Evolutionary conservation across 495 filamentous ascomycete species (phyloP).

Genomic region (Aspergillus ostianus): DNA sequence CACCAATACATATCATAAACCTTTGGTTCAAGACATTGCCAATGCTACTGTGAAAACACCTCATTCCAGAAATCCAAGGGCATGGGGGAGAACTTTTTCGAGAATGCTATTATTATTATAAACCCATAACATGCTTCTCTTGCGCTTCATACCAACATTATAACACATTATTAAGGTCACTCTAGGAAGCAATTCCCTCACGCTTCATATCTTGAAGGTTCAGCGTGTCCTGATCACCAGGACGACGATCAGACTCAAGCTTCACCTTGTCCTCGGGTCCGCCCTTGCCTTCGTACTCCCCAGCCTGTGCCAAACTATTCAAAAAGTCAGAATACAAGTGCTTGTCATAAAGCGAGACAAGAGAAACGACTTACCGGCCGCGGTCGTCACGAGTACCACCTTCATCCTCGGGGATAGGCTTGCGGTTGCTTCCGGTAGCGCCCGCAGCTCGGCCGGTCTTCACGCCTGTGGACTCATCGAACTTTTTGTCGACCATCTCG

Average conservation of each 20-base stretch:
- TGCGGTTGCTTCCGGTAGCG: conserved; percentile 51
- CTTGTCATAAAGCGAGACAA: not conserved
- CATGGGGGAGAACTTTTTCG: too few species aligned
- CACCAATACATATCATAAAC: too few species aligned
- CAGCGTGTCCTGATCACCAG: conserved; percentile 45
- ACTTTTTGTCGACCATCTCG: conserved; percentile 42
- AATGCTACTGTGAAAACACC: too few species aligned
- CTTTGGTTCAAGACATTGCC: too few species aligned
- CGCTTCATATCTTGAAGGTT: conserved; percentile 30
- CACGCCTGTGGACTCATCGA: conserved; percentile 40
- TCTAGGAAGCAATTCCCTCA: conserved; percentile 23
- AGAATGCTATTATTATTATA: not conserved
- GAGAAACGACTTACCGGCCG: conserved; percentile 35
- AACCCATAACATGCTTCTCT: not conserved
- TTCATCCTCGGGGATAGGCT: conserved; percentile 49
- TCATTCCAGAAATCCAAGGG: too few species aligned
- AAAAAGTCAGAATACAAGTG: conserved; percentile 9
- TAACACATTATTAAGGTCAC: not conserved
- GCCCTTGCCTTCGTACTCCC: conserved; percentile 49
- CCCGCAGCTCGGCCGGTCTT: conserved; percentile 47
- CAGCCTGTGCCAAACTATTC: conserved; percentile 40
- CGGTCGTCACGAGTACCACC: conserved; percentile 48
- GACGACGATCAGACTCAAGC: conserved; percentile 31
- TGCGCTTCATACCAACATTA: not conserved
- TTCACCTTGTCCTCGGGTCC: conserved; percentile 51